Conservation (phyloP, 768 basidiomycete genomes). For the Rhodotorula graminis region DNA sequence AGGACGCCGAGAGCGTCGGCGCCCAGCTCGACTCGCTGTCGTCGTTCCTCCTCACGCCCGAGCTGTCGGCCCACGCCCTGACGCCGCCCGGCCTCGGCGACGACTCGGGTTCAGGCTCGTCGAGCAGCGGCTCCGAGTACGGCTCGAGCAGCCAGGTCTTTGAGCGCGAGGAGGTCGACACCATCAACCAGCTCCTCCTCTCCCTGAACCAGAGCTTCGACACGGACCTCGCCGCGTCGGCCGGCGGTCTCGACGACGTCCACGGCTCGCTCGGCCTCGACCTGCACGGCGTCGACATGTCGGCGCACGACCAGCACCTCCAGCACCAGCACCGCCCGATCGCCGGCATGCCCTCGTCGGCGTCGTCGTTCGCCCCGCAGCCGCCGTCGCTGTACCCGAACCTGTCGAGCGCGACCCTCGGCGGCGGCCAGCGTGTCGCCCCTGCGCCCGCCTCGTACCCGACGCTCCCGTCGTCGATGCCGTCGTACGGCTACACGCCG, state of each 20-base stretch:
- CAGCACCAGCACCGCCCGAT: not conserved
- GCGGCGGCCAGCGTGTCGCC: not conserved
- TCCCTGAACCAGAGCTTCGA: slow-evolving; percentile 26
- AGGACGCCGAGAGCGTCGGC: slow-evolving; percentile 14
- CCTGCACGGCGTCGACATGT: not conserved
- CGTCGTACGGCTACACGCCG: not conserved
- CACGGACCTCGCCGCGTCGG: not conserved
- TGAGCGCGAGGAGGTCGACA: slow-evolving; percentile 26
- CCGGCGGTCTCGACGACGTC: not conserved
- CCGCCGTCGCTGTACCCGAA: not conserved
- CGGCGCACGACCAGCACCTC: not conserved
- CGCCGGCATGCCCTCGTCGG: not conserved
- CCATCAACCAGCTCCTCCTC: slow-evolving; percentile 33
- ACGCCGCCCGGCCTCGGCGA: slow-evolving; percentile 3
- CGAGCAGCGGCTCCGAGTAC: slow-evolving; percentile 18
- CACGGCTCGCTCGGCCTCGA: not conserved
- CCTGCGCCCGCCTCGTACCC: not conserved
- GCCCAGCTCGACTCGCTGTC: slow-evolving; percentile 30
- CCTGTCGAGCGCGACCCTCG: not conserved
- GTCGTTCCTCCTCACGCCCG: slow-evolving; percentile 29
- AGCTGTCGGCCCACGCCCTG: slow-evolving; percentile 1
- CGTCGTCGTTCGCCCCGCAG: not conserved
- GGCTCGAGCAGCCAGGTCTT: slow-evolving; percentile 6
- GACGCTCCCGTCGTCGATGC: not conserved
- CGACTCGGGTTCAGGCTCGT: slow-evolving; percentile 9